These are phyloP conservation scores for Metarhizium album DNA, from an alignment of 2,329 filamentous ascomycete species.

Conservation along the genomic window DNA sequence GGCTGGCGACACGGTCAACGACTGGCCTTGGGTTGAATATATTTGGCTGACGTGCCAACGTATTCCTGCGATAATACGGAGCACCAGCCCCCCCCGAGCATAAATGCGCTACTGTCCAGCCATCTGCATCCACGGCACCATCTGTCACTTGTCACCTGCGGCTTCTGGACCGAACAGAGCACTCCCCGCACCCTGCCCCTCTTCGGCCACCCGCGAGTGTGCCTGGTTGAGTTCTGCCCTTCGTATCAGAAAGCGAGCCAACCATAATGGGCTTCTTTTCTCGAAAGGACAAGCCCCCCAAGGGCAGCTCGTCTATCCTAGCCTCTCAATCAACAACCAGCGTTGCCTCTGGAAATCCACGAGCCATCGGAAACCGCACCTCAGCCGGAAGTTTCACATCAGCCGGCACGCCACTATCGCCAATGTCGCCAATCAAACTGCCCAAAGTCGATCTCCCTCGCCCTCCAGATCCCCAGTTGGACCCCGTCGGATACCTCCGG, in stretches of 20 bases:
- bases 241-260: constrained; percentile 4
- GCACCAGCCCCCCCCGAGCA: neutral
- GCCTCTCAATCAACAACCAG: constrained; percentile 38
- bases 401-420: constrained; percentile 37
- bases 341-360: constrained; percentile 40
- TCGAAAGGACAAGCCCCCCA: constrained; percentile 40
- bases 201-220: constrained; percentile 6
- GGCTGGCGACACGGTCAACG: neutral
- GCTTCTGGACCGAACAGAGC: constrained; percentile 5
- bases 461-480: constrained; percentile 75
- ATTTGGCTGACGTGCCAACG: neutral
- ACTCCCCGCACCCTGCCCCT: constrained; percentile 12
- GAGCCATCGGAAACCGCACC: constrained; percentile 36
- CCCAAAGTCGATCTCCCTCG: constrained; percentile 72
- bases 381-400: constrained; percentile 36
- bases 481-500: constrained; percentile 82
- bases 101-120: neutral
- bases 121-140: neutral
- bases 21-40: neutral
- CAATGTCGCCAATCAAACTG: constrained; percentile 43
- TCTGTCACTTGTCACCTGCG: constrained; percentile 7
- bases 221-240: constrained; percentile 7
- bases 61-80: neutral
- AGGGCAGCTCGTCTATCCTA: constrained; percentile 30
- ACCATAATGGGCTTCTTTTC: constrained; percentile 44